Evolutionary conservation across 2,329 filamentous ascomycete species (phyloP).

Genomic region (Immersiporthe knoxdaviesiana): DNA sequence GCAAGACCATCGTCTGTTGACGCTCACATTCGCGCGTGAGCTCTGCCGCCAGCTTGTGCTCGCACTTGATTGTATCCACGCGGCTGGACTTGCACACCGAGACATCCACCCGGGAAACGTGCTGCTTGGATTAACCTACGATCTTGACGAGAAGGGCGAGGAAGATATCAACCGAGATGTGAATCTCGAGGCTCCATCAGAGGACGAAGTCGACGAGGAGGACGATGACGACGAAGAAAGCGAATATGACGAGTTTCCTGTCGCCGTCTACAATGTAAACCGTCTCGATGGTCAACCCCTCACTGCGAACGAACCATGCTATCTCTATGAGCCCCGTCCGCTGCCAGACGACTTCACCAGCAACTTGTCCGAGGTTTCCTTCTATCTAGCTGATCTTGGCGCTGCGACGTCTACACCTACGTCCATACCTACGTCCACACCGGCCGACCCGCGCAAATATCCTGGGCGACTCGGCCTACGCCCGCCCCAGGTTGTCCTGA

Average conservation of each 20-base stretch:
- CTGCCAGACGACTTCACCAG: background rate
- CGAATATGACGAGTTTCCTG: background rate
- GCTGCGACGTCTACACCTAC: background rate
- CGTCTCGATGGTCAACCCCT: constrained; percentile 1
- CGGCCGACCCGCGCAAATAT: background rate
- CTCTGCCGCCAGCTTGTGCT: constrained; percentile 7
- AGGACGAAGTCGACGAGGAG: background rate
- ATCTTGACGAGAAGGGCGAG: constrained; percentile 6
- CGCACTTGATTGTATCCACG: background rate
- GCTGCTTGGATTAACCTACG: background rate
- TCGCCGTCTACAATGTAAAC: background rate
- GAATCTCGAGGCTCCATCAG: background rate
- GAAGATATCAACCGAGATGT: constrained; percentile 1
- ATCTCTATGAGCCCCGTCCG: background rate
- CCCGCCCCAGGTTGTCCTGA: constrained; percentile 3
- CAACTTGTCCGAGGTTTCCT: background rate
- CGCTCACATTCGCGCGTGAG: constrained; percentile 8
- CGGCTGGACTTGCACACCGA: constrained; percentile 4
- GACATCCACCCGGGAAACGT: constrained; percentile 6
- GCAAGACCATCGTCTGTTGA: background rate
- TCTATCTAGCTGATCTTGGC: constrained; percentile 5
- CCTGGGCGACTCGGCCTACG: background rate
- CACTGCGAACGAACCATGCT: background rate
- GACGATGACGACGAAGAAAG: background rate
- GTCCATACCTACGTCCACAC: background rate